phyloP scores from a whole-genome alignment of 805 yeast species.

The Alloascoidea africana region DNA sequence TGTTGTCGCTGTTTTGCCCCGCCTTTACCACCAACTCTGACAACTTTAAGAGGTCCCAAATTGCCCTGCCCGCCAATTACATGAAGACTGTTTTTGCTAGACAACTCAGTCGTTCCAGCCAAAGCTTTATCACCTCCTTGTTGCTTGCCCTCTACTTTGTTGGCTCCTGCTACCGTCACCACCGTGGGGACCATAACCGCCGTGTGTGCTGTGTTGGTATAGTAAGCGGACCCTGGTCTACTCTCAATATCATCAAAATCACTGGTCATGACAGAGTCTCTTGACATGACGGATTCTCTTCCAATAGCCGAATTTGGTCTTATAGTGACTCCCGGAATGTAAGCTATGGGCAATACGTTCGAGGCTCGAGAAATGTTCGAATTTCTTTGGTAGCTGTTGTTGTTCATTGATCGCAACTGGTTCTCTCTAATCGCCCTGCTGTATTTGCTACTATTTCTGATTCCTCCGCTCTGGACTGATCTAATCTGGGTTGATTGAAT shows the following conservation, averaged over 20 bases:
- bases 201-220: constrained; percentile 33
- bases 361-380: constrained; percentile 41
- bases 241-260: constrained; percentile 5
- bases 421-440: neutral
- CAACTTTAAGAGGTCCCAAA: constrained; percentile 4
- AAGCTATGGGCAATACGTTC: constrained; percentile 81
- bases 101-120: too few species aligned
- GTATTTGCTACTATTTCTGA: neutral
- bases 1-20: constrained; percentile 3
- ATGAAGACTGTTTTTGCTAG: too few species aligned
- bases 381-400: constrained; percentile 12
- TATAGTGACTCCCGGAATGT: constrained; percentile 84
- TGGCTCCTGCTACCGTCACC: constrained; percentile 23
- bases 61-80: too few species aligned
- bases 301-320: constrained; percentile 26
- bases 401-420: neutral
- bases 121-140: constrained; percentile 10
- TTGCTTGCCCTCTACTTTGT: constrained; percentile 4
- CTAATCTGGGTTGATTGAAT: too few species aligned
- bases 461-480: neutral
- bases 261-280: constrained; percentile 2
- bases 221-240: constrained; percentile 4
- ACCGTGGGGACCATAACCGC: constrained; percentile 47
- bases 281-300: constrained; percentile 12
- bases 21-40: constrained; percentile 2